Percentiles rank a stretch among this genome's conserved stretches.
Conservation (phyloP, 371 early-diverging fungal species). For the Ordospora colligata region DNA sequence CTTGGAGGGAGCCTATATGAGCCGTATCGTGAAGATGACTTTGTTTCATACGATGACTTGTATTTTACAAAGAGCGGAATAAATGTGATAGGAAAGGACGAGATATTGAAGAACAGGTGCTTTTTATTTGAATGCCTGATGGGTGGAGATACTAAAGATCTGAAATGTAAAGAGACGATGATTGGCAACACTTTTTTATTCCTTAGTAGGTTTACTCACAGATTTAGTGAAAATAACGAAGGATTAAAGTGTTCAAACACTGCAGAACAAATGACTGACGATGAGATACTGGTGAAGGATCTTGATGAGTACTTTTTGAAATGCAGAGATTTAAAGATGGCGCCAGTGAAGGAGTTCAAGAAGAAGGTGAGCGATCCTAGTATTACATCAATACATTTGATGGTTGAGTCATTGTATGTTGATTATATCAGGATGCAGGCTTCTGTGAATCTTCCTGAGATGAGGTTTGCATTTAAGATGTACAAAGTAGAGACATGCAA, state of each 20-base stretch:
- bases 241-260: not conserved
- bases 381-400: not conserved
- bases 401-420: conserved; percentile 5
- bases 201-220: not conserved
- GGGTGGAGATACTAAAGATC: not conserved
- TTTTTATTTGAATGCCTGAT: conserved; percentile 26
- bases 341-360: conserved; percentile 26
- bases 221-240: not conserved
- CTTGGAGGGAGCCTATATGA: conserved; percentile 2
- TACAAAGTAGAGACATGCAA: conserved; percentile 16
- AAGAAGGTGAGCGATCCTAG: not conserved
- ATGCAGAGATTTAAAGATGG: conserved; percentile 1
- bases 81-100: conserved; percentile 26
- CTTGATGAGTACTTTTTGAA: not conserved
- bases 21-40: conserved; percentile 38
- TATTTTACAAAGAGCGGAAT: conserved; percentile 49
- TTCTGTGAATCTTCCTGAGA: not conserved
- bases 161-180: not conserved
- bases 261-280: not conserved
- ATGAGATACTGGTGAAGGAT: not conserved
- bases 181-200: conserved; percentile 1
- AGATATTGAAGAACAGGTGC: conserved; percentile 32
- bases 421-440: conserved; percentile 7
- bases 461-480: not conserved
- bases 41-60: conserved; percentile 44